These are phyloP conservation scores for Phaeosphaeriaceae sp. DNA, from an alignment of 2,329 filamentous ascomycete genomes.

Conservation along the genomic window DNA sequence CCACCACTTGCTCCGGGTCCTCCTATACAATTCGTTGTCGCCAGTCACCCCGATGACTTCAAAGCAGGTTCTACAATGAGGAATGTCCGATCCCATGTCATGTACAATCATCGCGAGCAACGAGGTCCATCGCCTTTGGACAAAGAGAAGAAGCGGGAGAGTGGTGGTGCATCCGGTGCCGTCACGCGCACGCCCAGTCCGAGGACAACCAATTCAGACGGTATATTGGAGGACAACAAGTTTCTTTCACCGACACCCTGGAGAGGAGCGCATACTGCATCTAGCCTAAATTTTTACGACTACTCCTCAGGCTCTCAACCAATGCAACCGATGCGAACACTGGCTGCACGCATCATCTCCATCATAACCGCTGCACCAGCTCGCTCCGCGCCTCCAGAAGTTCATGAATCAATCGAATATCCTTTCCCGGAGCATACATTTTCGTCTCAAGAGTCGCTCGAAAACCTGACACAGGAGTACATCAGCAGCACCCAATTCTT, in stretches of 20 bases:
- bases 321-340: slow-evolving; percentile 25
- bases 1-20: slow-evolving; percentile 44
- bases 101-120: slow-evolving; percentile 45
- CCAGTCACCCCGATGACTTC: slow-evolving; percentile 45
- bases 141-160: slow-evolving; percentile 22
- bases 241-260: slow-evolving; percentile 14
- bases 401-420: slow-evolving; percentile 30
- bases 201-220: slow-evolving; percentile 20
- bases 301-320: slow-evolving; percentile 28
- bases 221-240: slow-evolving; percentile 14
- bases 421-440: slow-evolving; percentile 24
- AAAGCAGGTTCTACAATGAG: slow-evolving; percentile 40
- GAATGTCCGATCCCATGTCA: slow-evolving; percentile 46
- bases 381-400: slow-evolving; percentile 29
- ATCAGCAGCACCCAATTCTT: slow-evolving; percentile 27
- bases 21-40: slow-evolving; percentile 43
- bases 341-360: slow-evolving; percentile 35
- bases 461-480: slow-evolving; percentile 34
- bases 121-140: slow-evolving; percentile 23
- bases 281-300: slow-evolving; percentile 25
- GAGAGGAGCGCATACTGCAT: slow-evolving; percentile 21
- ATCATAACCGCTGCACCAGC: slow-evolving; percentile 28
- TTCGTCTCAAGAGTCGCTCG: slow-evolving; percentile 21
- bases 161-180: slow-evolving; percentile 15
- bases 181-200: slow-evolving; percentile 35